Evolutionary conservation across 78 protist genomes (phyloP).

Genomic region (slime mould (Dictyostelium discoideum)): DNA sequence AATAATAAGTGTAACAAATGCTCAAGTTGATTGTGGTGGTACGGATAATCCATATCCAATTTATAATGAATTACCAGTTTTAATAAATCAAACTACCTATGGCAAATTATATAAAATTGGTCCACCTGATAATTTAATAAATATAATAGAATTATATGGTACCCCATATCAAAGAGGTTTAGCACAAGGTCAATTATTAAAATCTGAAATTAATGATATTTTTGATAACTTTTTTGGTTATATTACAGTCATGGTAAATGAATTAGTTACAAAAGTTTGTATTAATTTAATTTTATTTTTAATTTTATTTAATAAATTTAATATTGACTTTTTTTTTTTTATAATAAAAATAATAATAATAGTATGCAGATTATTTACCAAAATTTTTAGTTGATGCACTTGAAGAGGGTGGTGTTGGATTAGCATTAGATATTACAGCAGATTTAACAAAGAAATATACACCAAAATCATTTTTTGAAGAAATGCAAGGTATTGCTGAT

Average conservation of each 20-base stretch:
- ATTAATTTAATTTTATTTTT: neutral
- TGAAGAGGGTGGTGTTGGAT: constrained; percentile 57
- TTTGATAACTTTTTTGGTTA: constrained; percentile 66
- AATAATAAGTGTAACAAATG: neutral
- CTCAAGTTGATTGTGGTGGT: constrained; percentile 28
- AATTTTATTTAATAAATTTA: neutral
- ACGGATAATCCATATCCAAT: constrained; percentile 24
- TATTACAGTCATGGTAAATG: constrained; percentile 55
- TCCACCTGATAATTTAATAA: constrained; percentile 35
- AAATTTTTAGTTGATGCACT: constrained; percentile 35
- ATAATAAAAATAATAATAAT: neutral
- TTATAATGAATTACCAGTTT: constrained; percentile 19
- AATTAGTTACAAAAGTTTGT: constrained; percentile 28
- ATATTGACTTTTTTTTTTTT: neutral
- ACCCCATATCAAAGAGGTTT: constrained; percentile 81
- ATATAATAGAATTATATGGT: constrained; percentile 63
- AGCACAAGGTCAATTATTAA: constrained; percentile 85
- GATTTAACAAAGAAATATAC: constrained; percentile 64
- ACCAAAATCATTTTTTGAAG: constrained; percentile 74
- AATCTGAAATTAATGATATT: constrained; percentile 29
- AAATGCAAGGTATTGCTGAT: constrained; percentile 82
- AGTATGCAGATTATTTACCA: constrained; percentile 57
- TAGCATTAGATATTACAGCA: constrained; percentile 76
- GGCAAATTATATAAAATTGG: constrained; percentile 59
- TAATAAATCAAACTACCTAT: neutral